Evolutionary conservation across 306 rosid genomes (phyloP).

Genomic region (Vicia villosa): DNA sequence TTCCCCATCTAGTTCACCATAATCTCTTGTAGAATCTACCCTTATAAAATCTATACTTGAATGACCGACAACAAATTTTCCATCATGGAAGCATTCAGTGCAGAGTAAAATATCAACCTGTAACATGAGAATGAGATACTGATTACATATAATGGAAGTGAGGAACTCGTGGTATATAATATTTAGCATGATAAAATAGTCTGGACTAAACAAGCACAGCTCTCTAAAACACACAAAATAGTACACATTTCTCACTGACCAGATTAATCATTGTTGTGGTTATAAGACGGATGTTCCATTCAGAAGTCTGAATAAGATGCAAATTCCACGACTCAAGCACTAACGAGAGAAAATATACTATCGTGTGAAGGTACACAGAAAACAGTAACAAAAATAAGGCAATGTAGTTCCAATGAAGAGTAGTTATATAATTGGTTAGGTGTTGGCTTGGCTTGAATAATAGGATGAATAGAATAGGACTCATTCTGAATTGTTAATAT

Average conservation of each 20-base stretch:
- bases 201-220: slow-evolving; percentile 5
- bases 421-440: not conserved
- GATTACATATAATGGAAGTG: slow-evolving; percentile 31
- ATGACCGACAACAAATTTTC: slow-evolving; percentile 84
- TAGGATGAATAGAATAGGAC: not conserved
- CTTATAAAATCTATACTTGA: slow-evolving; percentile 80
- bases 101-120: slow-evolving; percentile 90
- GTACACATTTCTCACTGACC: slow-evolving; percentile 21
- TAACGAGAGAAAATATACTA: slow-evolving; percentile 14
- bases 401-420: not conserved
- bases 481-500: not conserved
- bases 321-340: slow-evolving; percentile 16
- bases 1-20: slow-evolving; percentile 81
- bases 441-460: slow-evolving; percentile 14
- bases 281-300: slow-evolving; percentile 21
- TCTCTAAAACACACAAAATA: slow-evolving; percentile 10
- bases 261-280: slow-evolving; percentile 21
- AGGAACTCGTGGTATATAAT: not conserved
- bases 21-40: slow-evolving; percentile 70
- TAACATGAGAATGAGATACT: slow-evolving; percentile 38
- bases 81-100: slow-evolving; percentile 87
- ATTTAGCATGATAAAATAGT: slow-evolving; percentile 24
- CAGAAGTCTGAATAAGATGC: not conserved
- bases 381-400: not conserved
- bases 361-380: not conserved